Evolutionary conservation across 768 basidiomycete species (phyloP), one percentile per base, ranked within the genome.

Genomic region (Peribolospora kevripleyi): DNA sequence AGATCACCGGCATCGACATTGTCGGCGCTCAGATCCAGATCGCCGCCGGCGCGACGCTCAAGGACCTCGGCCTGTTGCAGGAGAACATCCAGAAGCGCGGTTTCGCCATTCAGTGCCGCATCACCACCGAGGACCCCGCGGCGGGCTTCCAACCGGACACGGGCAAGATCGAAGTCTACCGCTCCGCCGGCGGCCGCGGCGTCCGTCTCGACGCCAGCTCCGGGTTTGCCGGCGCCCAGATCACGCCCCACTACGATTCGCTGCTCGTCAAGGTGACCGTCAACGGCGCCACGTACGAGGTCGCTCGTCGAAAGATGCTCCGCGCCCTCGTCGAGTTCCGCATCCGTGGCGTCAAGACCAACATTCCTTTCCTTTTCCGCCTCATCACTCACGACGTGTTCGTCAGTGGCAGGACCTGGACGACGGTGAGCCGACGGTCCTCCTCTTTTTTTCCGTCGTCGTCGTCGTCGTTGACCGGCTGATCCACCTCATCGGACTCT

Each of bases 21-120:
- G 88, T 97, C 46, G 93, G 93, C 54, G 93, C 93, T 14, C 93
- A 97, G 69, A 97, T 98, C 61, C 93, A 97, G 71, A 95, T 98
- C 63, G 91, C 91, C n/a, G 93, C 88, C 52, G 93, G 93, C 53
- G 93, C 90, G 5, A 84, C 88, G 48, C 78, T 97, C 48, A 80
- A 86, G 7, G 87, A 93, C 66, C 81, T 97, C 58, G 93, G 93
- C 55, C 73, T 98, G 52, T 85, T 84, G 3, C 93, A 97, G 68
- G 90, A 97, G 39, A 82, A 86, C 53, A 87, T 98, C 67, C 81
- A 80, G 58, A 87, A 85, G 69, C 82, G 93, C 57, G 93, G 93
- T 42, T 95, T 84, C 66, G 91, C 93, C 2, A 97, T 98, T 57
- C 93, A 98, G 66, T 93, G 88, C 69, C 90, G 93, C 70, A 75